Conservation (phyloP, 2,329 filamentous ascomycete species). For the Penicillium rolfsii region DNA sequence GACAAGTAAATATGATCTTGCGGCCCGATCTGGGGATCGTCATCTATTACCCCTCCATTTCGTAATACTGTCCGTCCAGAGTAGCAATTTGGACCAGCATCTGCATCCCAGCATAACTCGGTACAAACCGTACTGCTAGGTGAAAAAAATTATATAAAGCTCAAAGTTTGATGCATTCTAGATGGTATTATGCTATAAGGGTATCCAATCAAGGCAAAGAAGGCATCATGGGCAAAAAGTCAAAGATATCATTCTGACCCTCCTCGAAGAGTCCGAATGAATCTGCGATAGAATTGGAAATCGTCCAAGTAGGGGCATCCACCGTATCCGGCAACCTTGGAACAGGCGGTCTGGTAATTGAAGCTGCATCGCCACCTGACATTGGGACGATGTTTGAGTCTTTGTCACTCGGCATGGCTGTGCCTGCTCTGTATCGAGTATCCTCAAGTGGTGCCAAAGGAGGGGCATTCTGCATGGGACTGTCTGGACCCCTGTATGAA, state of each 20-base stretch:
- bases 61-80: constrained; percentile 5
- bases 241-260: constrained; percentile 42
- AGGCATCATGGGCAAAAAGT: constrained; percentile 42
- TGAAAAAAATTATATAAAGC: not conserved
- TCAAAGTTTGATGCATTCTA: not conserved
- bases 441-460: constrained; percentile 24
- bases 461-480: constrained; percentile 24
- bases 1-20: constrained; percentile 3
- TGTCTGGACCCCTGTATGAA: constrained; percentile 22
- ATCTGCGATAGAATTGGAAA: constrained; percentile 42
- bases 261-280: constrained; percentile 44
- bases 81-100: constrained; percentile 3
- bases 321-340: constrained; percentile 35
- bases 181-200: not conserved
- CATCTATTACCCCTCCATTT: not conserved
- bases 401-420: constrained; percentile 25
- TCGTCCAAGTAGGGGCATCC: constrained; percentile 42
- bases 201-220: constrained; percentile 30
- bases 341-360: constrained; percentile 28
- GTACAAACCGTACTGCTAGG: not conserved
- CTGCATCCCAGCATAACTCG: constrained; percentile 3
- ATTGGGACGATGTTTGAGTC: constrained; percentile 23
- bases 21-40: constrained; percentile 19
- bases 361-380: constrained; percentile 24
- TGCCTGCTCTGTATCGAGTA: constrained; percentile 25